Evolutionary conservation across 305 asterid genomes (phyloP).

Genomic region (Euphrasia arctica): DNA sequence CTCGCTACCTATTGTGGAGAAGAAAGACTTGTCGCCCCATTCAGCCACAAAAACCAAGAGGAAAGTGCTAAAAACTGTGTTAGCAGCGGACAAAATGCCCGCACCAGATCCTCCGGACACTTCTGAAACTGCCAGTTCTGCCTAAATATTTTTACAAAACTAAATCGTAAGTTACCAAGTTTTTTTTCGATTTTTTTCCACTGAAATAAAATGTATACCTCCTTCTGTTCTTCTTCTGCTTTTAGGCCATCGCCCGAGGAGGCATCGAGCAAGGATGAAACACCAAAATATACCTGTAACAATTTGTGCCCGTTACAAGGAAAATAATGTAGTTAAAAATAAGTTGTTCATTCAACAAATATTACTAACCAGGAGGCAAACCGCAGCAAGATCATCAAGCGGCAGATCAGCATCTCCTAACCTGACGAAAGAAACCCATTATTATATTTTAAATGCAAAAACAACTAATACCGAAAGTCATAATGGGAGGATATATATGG

Average conservation of each 20-base stretch:
- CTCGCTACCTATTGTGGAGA: conserved; percentile 90
- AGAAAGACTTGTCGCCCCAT: conserved; percentile 99
- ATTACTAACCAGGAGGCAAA: conserved; percentile 68
- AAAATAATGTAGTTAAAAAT: neutral
- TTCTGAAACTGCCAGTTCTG: conserved; percentile 90
- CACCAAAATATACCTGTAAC: conserved; percentile 88
- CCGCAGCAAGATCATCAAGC: conserved; percentile 96
- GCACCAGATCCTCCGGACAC: conserved; percentile 73
- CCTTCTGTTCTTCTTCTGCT: conserved; percentile 93
- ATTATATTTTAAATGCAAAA: neutral
- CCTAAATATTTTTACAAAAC: conserved; percentile 41
- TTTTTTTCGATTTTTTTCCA: neutral
- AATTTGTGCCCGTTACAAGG: conserved; percentile 11
- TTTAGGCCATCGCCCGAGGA: conserved; percentile 72
- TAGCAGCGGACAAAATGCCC: conserved; percentile 78
- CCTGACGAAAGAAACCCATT: conserved; percentile 36
- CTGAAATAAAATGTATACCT: conserved; percentile 40
- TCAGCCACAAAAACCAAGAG: conserved; percentile 89
- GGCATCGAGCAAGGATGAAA: conserved; percentile 85
- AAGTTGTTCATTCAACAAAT: neutral
- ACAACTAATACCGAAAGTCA: neutral
- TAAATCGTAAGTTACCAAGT: conserved; percentile 21
- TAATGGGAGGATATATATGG: neutral
- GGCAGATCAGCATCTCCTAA: conserved; percentile 83
- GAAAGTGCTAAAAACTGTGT: conserved; percentile 76